Evolutionary conservation across 768 basidiomycete species (phyloP), one percentile per base, ranked within the genome.

Genomic region (Leccinum disarticulatum): DNA sequence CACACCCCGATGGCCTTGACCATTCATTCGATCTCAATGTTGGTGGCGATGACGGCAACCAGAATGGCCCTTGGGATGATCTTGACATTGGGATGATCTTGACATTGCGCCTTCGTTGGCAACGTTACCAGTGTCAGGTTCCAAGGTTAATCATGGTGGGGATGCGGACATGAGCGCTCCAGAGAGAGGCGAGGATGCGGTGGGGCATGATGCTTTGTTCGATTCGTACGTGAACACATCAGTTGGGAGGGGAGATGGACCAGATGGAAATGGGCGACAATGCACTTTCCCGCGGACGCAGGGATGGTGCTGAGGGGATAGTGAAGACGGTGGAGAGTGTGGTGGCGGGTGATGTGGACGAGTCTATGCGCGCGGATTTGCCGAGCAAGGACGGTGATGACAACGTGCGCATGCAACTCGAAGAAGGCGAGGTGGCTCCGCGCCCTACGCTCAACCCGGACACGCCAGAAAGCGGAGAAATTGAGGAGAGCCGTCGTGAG

Each of bases 211-310:
- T 11, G 28, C 54, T 17, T 33, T 70, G 33, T 63, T 70, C 9
- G 58, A 66, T 38, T 69, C 69, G 49, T 71, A 61, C 54, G 27
- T 71, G 43, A 67, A 71, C 28, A 57, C 69, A 69, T 17, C 61
- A 61, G 9, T 22, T 62, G 2, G 59, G 36, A 36, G 67, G 38
- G 17, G 60, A 50, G 19, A 13, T 2, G 9, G 54, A 22, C 25
- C 25, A 25, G 25, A 25, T 25, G 25, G 25, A 55, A 33, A 4
- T 14, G 25, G 4, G 48, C 54, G 46, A 51, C 61, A 25, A 25
- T 25, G 25, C 25, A 25, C 25, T 25, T 27, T 1, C 64, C 64
- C 19, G 2, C 6, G n/a, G 35, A 51, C 48, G 13, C 1, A 38
- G 27, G 6, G 38, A 51, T 13, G 55, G 17, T 14, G 33, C 4